Base-by-base conservation (phyloP, 352 stramenopile species). In the Thalassiosira pacifica region DNA sequence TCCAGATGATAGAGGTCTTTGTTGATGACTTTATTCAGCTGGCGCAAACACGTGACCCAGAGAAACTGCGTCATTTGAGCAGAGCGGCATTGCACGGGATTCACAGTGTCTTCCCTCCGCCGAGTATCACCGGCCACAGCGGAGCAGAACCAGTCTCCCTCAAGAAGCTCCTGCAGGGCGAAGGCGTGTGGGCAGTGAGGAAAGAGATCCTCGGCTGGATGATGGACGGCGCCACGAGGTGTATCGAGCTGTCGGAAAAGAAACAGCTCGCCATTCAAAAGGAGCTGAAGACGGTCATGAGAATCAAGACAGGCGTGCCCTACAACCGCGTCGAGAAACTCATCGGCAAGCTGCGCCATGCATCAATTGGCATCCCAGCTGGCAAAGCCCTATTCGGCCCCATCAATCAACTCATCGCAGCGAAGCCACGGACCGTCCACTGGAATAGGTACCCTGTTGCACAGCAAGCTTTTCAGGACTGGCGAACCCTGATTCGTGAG, bases 21-120 rank as follows among this genome's bases (percentile, higher is more conserved):
- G 61, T 87, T 0, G 81, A 87, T 57, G 81, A 84, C 53, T 85
- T 73, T 27, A 76, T 83, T 2, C 13, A 27, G 0, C 2, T 84
- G 26, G 67, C 24, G 18, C 31, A 64, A 4, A n/a, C 81, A 13
- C 65, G 0, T 6, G 22, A 27, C 16, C 16, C 40, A 19, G 69
- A 37, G 1, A 8, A 66, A 2, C 66, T 87, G 9, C 74, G 22
- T 1, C 75, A 87, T 26, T 24, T 31, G 0, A 40, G 18, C 6
- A 45, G 27, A 16, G 66, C 73, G 18, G 9, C 80, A 0, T 5
- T 87, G 0, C 57, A 76, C 5, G 74, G 42, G 0, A 80, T 87
- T 0, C 81, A 84, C 24, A 61, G 32, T 22, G 65, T 83, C 2
- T 72, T 60, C 42, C 37, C 65, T 22, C 65, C 65, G 1, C 37